A percentile compares a stretch with the other conserved stretches of the same genome.
Evolutionary conservation across 2,329 filamentous ascomycete species (phyloP).

Genomic region (Colletotrichum falcatum): DNA sequence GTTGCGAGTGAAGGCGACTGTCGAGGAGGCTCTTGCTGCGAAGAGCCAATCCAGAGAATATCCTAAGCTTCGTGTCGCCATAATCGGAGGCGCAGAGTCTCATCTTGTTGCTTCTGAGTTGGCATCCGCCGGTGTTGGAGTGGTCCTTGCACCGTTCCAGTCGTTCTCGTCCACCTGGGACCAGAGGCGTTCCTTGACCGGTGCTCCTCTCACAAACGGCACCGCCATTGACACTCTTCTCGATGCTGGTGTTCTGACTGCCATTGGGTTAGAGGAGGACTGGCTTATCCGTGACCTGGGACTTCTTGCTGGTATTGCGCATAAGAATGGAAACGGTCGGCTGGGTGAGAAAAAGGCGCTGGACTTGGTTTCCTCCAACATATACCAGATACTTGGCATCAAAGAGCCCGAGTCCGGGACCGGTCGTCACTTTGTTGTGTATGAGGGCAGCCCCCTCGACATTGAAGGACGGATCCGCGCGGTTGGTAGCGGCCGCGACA

Average conservation of each 20-base stretch:
- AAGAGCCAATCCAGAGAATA: constrained; percentile 34
- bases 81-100: constrained; percentile 74
- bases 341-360: constrained; percentile 67
- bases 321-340: constrained; percentile 66
- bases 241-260: constrained; percentile 68
- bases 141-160: constrained; percentile 71
- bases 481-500: constrained; percentile 58
- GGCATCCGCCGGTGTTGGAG: constrained; percentile 65
- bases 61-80: constrained; percentile 61
- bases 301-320: constrained; percentile 70
- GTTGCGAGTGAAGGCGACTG: constrained; percentile 67
- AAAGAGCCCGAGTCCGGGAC: constrained; percentile 46
- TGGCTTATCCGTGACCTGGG: constrained; percentile 72
- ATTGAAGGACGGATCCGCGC: constrained; percentile 68
- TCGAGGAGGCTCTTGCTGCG: constrained; percentile 58
- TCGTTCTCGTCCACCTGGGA: constrained; percentile 70
- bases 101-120: constrained; percentile 70
- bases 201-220: constrained; percentile 74
- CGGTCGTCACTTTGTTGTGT: constrained; percentile 68
- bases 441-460: constrained; percentile 72
- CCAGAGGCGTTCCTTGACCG: constrained; percentile 70
- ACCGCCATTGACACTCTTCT: constrained; percentile 70
- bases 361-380: constrained; percentile 66
- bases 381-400: constrained; percentile 69
- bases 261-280: constrained; percentile 70